These are phyloP conservation scores for Diaporthe eres DNA, from an alignment of 2,329 filamentous ascomycete species.

Conservation along the genomic window DNA sequence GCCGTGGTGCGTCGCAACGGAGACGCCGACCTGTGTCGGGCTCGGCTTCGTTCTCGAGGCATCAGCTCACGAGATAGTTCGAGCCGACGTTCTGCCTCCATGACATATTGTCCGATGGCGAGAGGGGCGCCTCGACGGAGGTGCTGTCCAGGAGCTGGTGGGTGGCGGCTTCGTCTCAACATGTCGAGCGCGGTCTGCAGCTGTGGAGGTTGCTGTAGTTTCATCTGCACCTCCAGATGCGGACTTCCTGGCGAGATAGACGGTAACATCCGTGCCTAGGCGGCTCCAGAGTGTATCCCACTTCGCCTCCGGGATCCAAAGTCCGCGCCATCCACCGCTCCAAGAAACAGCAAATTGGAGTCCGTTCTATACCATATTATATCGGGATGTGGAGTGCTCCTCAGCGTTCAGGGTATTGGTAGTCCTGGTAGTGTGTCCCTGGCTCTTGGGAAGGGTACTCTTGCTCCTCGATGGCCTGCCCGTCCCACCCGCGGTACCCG, in stretches of 20 bases:
- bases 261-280: background rate
- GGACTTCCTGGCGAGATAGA: background rate
- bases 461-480: slow-evolving; percentile 29
- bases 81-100: background rate
- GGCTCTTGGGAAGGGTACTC: background rate
- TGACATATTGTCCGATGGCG: background rate
- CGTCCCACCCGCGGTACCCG: slow-evolving; percentile 30
- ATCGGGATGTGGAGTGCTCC: background rate
- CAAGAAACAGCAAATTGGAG: background rate
- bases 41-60: background rate
- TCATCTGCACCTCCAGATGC: background rate
- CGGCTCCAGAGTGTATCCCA: background rate
- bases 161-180: background rate
- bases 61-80: background rate
- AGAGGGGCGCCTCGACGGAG: background rate
- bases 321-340: background rate
- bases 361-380: background rate
- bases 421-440: background rate
- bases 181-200: background rate
- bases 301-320: background rate
- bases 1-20: background rate
- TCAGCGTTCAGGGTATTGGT: slow-evolving; percentile 29
- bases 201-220: background rate
- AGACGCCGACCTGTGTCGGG: background rate
- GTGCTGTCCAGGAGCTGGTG: background rate